A percentile compares a stretch with the other conserved stretches of the same genome.
Evolutionary conservation across 352 stramenopile genomes (phyloP).

Genomic region (Phytophthora pisi): DNA sequence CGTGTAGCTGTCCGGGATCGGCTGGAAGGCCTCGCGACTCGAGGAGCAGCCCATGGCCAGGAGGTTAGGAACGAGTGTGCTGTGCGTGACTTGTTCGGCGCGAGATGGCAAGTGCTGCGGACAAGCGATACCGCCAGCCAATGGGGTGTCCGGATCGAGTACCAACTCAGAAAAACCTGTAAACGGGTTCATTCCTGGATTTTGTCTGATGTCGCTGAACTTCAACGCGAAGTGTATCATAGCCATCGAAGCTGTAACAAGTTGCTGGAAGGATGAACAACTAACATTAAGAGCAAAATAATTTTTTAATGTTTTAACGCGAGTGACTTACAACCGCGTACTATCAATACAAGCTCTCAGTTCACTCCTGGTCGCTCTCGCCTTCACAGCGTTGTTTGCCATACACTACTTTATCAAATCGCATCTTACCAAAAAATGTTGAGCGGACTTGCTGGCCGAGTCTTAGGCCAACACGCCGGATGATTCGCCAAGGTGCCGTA

Average conservation of each 20-base stretch:
- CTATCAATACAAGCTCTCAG: too few species aligned
- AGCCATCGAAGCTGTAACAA: background rate
- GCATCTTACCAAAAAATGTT: too few species aligned
- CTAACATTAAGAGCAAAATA: too few species aligned
- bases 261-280: too few species aligned
- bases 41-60: conserved; percentile 35
- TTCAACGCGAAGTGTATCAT: background rate
- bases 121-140: conserved; percentile 29
- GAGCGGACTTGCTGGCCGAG: background rate
- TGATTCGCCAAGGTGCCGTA: background rate
- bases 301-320: too few species aligned
- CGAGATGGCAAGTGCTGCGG: conserved; percentile 27
- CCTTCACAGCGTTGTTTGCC: too few species aligned
- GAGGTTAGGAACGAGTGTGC: background rate
- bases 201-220: conserved; percentile 1
- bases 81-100: conserved; percentile 14
- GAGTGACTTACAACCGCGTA: too few species aligned
- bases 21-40: conserved; percentile 35
- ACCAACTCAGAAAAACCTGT: conserved; percentile 19
- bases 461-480: background rate
- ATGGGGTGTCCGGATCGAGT: conserved; percentile 20
- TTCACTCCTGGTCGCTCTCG: too few species aligned
- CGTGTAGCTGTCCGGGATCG: conserved; percentile 40
- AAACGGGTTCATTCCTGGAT: conserved; percentile 19
- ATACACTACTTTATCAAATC: too few species aligned